These are phyloP conservation scores for Colletotrichum tropicale DNA, from an alignment of 2,329 filamentous ascomycete genomes.

Conservation along the genomic window DNA sequence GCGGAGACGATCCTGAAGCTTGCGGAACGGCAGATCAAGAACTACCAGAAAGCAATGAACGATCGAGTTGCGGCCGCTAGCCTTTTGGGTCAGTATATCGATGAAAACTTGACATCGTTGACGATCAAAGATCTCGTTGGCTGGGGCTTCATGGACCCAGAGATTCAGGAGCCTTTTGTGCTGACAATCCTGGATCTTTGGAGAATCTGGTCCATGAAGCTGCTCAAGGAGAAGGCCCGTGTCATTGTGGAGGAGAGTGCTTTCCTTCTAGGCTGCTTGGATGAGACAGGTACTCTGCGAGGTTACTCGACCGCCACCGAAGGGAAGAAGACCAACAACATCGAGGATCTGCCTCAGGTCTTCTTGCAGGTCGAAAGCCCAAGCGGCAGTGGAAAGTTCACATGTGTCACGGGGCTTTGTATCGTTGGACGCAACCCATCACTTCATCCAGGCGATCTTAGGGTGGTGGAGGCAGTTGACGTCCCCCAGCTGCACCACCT, in stretches of 20 bases:
- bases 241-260: constrained; percentile 83
- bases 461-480: constrained; percentile 85
- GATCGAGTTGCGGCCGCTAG: constrained; percentile 67
- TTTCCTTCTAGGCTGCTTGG: constrained; percentile 86
- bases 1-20: constrained; percentile 70
- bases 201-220: constrained; percentile 87
- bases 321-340: constrained; percentile 42
- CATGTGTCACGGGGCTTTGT: constrained; percentile 77
- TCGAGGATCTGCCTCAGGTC: constrained; percentile 75
- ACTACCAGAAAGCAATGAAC: constrained; percentile 73
- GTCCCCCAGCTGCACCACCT: constrained; percentile 75
- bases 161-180: constrained; percentile 76
- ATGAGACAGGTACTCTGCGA: constrained; percentile 78
- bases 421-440: constrained; percentile 91
- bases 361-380: constrained; percentile 80
- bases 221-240: constrained; percentile 89
- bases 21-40: constrained; percentile 68
- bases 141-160: constrained; percentile 75
- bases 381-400: constrained; percentile 57
- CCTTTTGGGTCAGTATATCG: constrained; percentile 76
- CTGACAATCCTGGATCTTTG: constrained; percentile 81
- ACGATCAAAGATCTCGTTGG: constrained; percentile 76
- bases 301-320: constrained; percentile 67
- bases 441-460: constrained; percentile 89
- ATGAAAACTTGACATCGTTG: constrained; percentile 83